Evolutionary conservation across 495 filamentous ascomycete species (phyloP).

Genomic region (Trichodelitschia bisporula): DNA sequence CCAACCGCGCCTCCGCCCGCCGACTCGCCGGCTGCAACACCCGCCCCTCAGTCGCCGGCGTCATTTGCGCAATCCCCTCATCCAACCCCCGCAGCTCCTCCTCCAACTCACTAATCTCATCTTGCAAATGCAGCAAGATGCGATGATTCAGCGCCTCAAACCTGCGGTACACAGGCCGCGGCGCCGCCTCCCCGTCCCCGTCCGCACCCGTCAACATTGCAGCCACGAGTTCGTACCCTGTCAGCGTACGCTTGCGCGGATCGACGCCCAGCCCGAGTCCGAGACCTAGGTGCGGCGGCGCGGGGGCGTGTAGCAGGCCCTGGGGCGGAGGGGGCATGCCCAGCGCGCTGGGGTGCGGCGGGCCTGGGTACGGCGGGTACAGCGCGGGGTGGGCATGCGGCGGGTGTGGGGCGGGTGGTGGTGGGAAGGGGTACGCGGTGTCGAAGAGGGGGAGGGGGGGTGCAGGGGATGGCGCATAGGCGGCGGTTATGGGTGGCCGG

Average conservation of each 20-base stretch:
- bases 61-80: conserved; percentile 34
- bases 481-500: no score
- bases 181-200: conserved; percentile 9
- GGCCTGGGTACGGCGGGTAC: neutral
- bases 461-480: no score
- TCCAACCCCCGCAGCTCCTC: conserved; percentile 50
- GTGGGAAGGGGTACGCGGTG: conserved; percentile 8
- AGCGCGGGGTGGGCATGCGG: conserved; percentile 1
- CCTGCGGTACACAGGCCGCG: conserved; percentile 57
- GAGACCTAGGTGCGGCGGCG: conserved; percentile 8
- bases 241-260: conserved; percentile 21
- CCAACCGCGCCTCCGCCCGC: conserved; percentile 36
- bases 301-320: conserved; percentile 1
- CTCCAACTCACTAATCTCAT: conserved; percentile 61
- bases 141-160: conserved; percentile 73
- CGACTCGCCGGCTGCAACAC: conserved; percentile 36
- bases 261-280: conserved; percentile 9
- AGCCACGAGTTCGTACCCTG: conserved; percentile 45
- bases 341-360: conserved; percentile 1
- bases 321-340: conserved; percentile 2
- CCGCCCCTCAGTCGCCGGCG: conserved; percentile 20
- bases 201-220: conserved; percentile 22
- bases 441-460: no score
- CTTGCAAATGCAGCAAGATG: conserved; percentile 63
- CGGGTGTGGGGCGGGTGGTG: conserved; percentile 9